Conservation (phyloP, 768 basidiomycete species). For the Pleurotus sapidus region DNA sequence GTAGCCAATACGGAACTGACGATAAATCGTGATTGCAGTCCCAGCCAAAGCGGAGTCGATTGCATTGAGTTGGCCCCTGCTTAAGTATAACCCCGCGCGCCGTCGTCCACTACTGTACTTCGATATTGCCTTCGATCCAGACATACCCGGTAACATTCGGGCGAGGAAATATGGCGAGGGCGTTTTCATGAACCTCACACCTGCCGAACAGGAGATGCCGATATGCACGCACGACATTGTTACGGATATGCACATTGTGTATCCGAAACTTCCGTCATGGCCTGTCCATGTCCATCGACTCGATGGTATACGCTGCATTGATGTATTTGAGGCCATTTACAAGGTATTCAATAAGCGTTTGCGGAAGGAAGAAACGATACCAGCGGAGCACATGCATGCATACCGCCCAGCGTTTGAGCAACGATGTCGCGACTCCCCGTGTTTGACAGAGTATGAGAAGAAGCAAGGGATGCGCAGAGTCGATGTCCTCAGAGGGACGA, state of each 20-base stretch:
- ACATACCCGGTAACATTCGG: constrained; percentile 10
- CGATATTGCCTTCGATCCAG: constrained; percentile 46
- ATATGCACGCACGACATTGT: constrained; percentile 40
- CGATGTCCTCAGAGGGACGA: constrained; percentile 49
- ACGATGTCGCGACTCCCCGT: constrained; percentile 41
- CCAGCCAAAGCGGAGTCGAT: constrained; percentile 1
- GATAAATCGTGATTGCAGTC: not conserved
- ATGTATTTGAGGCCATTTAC: constrained; percentile 59
- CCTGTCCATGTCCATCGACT: constrained; percentile 39
- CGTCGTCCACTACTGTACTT: constrained; percentile 40
- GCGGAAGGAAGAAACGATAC: constrained; percentile 38
- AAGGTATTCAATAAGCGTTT: constrained; percentile 43
- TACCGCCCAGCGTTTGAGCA: constrained; percentile 43
- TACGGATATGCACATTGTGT: constrained; percentile 48
- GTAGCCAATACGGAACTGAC: not conserved
- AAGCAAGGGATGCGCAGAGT: constrained; percentile 52
- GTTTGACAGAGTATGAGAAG: constrained; percentile 37
- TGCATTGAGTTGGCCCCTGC: constrained; percentile 12
- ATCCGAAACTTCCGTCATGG: constrained; percentile 34
- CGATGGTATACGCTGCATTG: constrained; percentile 47
- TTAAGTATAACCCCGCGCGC: constrained; percentile 25
- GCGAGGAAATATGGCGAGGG: constrained; percentile 17
- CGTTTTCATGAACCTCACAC: constrained; percentile 23
- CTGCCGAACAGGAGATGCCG: constrained; percentile 37
- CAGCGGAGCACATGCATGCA: constrained; percentile 13